phyloP scores from a whole-genome alignment of 2,329 filamentous ascomycete genomes.

The Thielaviopsis ethacetica region DNA sequence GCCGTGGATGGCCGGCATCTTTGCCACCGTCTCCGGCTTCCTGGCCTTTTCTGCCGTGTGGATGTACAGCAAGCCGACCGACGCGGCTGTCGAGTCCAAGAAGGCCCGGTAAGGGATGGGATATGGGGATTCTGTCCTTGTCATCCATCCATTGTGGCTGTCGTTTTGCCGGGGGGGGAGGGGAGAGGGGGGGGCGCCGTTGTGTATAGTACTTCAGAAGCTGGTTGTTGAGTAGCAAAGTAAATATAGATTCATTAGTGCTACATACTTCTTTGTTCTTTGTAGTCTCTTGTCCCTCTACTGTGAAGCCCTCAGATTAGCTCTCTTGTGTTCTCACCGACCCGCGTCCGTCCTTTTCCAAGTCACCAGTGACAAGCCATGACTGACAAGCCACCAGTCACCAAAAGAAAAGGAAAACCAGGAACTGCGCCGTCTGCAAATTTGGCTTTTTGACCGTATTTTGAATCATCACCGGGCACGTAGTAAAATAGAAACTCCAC shows the following conservation, averaged over 20 bases:
- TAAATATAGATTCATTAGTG: neutral
- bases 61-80: constrained; percentile 50
- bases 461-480: constrained; percentile 31
- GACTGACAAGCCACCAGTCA: too few relatives aligned
- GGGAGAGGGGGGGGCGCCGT: too few relatives aligned
- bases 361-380: too few relatives aligned
- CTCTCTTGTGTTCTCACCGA: constrained; percentile 38
- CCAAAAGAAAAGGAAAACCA: too few relatives aligned
- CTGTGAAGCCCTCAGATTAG: constrained; percentile 45
- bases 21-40: constrained; percentile 70
- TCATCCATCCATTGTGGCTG: neutral
- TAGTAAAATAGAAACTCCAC: too few relatives aligned
- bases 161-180: neutral
- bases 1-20: constrained; percentile 87
- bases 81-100: constrained; percentile 22
- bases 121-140: too few relatives aligned
- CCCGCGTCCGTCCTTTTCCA: constrained; percentile 14
- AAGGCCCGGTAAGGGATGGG: constrained; percentile 27
- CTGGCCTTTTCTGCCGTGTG: constrained; percentile 72
- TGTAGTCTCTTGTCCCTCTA: too few relatives aligned
- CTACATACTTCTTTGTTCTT: too few relatives aligned
- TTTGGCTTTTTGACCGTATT: constrained; percentile 39
- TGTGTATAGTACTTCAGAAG: constrained; percentile 5
- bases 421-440: constrained; percentile 26
- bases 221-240: neutral